Conservation (phyloP, 1,284 basidiomycete genomes). For the Tilletia indica region DNA sequence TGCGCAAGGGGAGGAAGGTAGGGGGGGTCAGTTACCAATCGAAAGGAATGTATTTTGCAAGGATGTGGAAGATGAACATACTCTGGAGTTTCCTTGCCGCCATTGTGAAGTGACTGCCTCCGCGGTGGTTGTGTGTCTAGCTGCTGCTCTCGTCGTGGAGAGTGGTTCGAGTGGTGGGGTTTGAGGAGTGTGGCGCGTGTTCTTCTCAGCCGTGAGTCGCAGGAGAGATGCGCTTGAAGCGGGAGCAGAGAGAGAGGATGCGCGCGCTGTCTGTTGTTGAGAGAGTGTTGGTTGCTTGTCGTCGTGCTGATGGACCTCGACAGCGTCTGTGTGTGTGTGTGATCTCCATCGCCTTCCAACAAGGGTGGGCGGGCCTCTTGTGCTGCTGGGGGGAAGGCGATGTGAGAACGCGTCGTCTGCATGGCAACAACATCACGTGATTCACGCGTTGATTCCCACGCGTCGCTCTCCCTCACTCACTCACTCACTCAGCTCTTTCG, state of each 20-base stretch:
- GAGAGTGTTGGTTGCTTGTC: not conserved
- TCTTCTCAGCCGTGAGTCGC: too few relatives aligned
- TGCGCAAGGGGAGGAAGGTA: not conserved
- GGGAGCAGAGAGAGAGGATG: not conserved
- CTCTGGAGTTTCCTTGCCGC: conserved; percentile 53
- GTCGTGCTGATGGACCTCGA: not conserved
- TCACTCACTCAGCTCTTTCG: not conserved
- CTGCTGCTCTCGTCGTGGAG: too few relatives aligned
- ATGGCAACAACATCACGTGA: conserved; percentile 14
- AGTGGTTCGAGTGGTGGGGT: too few relatives aligned
- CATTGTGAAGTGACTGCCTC: conserved; percentile 31
- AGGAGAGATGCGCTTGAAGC: not conserved
- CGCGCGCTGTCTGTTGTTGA: not conserved
- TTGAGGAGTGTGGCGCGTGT: not conserved
- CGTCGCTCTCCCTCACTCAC: not conserved
- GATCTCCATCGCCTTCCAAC: too few relatives aligned
- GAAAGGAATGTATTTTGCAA: too few relatives aligned
- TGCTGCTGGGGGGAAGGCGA: too few relatives aligned
- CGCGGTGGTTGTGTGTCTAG: not conserved
- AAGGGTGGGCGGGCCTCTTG: too few relatives aligned
- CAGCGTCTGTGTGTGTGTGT: too few relatives aligned
- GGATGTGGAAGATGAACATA: conserved; percentile 20
- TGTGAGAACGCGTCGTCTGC: not conserved
- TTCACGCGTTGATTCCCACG: not conserved
- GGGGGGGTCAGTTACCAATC: not conserved